phyloP scores from a whole-genome alignment of 495 filamentous ascomycete genomes.

The Aspergillus saccharolyticus region DNA sequence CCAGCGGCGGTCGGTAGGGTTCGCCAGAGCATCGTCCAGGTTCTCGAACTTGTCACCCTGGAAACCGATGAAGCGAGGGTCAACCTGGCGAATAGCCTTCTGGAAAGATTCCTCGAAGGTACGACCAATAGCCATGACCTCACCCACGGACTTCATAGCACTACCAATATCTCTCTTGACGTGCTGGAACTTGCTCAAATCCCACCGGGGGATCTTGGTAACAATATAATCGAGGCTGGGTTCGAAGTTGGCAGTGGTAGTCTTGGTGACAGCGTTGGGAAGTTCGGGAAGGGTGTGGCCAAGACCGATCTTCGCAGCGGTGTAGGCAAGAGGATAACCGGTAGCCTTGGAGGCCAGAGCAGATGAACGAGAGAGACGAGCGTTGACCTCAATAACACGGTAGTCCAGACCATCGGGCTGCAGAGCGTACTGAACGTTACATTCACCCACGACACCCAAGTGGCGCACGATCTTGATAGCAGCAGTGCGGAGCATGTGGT shows the following conservation, averaged over 20 bases:
- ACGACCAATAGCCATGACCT: constrained; percentile 98
- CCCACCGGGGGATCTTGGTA: constrained; percentile 97
- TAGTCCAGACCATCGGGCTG: constrained; percentile 94
- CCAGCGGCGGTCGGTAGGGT: constrained; percentile 94
- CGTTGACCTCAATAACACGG: constrained; percentile 97
- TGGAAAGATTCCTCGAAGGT: constrained; percentile 99
- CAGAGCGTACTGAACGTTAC: constrained; percentile 96
- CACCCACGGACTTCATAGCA: constrained; percentile 97
- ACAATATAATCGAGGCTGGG: constrained; percentile 96
- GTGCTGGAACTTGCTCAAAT: constrained; percentile 96
- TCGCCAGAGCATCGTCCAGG: constrained; percentile 80
- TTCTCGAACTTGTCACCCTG: constrained; percentile 93
- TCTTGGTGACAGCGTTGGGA: constrained; percentile 96
- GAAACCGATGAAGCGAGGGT: constrained; percentile 85
- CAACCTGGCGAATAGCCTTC: constrained; percentile 95
- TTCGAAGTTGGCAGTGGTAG: constrained; percentile 97
- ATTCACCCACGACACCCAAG: constrained; percentile 93
- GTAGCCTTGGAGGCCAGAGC: constrained; percentile 95
- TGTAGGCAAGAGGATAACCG: constrained; percentile 93
- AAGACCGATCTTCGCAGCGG: constrained; percentile 93
- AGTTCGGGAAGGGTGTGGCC: constrained; percentile 92
- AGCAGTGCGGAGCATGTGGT: constrained; percentile 96
- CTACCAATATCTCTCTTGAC: constrained; percentile 96
- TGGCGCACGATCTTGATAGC: constrained; percentile 96
- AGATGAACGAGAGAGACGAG: constrained; percentile 89